phyloP scores from a whole-genome alignment of 768 basidiomycete species.

The Auriscalpium microsporum region DNA sequence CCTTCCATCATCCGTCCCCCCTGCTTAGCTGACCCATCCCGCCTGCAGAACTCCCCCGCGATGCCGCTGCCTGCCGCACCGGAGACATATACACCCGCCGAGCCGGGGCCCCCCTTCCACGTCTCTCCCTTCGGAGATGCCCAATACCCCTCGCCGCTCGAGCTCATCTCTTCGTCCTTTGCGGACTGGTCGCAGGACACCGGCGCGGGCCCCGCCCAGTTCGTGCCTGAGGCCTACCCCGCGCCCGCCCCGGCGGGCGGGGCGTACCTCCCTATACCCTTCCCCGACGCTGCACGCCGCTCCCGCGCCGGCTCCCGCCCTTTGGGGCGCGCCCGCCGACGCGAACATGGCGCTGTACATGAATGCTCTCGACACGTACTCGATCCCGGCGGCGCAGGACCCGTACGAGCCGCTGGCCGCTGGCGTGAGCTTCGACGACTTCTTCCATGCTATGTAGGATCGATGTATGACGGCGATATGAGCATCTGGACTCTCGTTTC shows the following conservation, averaged over 20 bases:
- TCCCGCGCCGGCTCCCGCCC: conserved; percentile 1
- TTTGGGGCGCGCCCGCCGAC: neutral
- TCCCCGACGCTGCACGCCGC: neutral
- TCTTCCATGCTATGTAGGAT: neutral
- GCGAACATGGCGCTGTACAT: neutral
- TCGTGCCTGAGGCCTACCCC: conserved; percentile 2
- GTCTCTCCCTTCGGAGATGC: conserved; percentile 7
- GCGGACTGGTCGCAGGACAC: conserved; percentile 3
- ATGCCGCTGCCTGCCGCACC: neutral
- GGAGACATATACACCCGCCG: conserved; percentile 2
- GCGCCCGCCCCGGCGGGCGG: conserved; percentile 2
- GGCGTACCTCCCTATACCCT: conserved; percentile 8
- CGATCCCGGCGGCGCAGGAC: neutral
- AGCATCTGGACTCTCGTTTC: neutral
- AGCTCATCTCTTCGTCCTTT: conserved; percentile 1
- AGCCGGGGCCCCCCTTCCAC: conserved; percentile 1
- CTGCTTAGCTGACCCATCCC: neutral
- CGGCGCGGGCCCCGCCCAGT: neutral
- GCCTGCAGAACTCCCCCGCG: neutral
- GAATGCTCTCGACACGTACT: neutral
- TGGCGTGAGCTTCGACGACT: neutral
- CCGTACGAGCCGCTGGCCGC: neutral
- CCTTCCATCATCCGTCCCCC: too few species aligned
- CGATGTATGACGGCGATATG: neutral
- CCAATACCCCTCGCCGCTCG: conserved; percentile 7